Base-by-base conservation (phyloP, 441 rosid species). In the Corymbia calophylla region DNA sequence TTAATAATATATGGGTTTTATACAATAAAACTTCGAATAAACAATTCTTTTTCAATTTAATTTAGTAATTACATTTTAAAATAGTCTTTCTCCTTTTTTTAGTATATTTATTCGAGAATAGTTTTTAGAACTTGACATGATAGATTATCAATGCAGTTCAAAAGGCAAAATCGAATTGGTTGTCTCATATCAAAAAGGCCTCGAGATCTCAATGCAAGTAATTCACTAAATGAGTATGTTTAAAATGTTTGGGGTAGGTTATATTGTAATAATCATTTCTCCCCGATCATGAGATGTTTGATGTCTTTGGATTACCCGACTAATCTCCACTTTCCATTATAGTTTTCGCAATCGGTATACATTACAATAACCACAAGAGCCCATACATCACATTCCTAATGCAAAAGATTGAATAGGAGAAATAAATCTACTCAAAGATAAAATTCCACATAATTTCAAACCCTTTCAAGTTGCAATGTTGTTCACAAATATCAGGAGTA, bases 391-490 rank as follows among this genome's bases (percentile, higher is more conserved):
- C 11, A 17, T 16, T 39, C 82, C 29, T 19, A 0, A 1, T 0
- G 82, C 82, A 39, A 70, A 44, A 73, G 14, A 73, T 39, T 10
- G 8, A 21, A 39, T 10, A 3, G 49, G 49, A 73, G 5, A 39
- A 73, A 21, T 10, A 0, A 73, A 21, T 11, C 1, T 1, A 0
- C 5, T 39, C 1, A 18, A 8, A 16, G 0, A 21, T 31, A 31
- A 68, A 6, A 32, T 31, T 68, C 8, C 12, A 31, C 13, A 2
- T 68, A 2, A 4, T 21, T 66, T 10, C 25, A 0, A 4, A 31
- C 12, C 77, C 2, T 17, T 4, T 66, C 3, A 10, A 58, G 64
- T 17, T 4, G 44, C 23, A 4, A 4, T 0, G 0, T 0, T 0
- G 1, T 39, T 0, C 2, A 3, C 39, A 73, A 73, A 39, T 21